phyloP scores from a whole-genome alignment of 768 basidiomycete genomes.

The Trametes meyenii region DNA sequence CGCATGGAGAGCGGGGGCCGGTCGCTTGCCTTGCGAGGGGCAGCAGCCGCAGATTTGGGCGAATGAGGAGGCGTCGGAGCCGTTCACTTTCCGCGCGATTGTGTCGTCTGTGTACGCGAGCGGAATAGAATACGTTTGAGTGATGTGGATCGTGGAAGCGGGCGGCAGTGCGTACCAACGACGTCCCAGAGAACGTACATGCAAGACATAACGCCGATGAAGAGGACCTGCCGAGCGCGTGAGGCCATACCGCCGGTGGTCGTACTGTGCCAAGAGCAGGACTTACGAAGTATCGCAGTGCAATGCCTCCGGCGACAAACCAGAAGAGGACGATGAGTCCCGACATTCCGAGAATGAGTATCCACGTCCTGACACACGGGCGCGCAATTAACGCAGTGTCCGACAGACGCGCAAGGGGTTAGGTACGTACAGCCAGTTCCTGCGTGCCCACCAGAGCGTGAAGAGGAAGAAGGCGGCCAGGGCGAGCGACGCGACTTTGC shows the following conservation, averaged over 20 bases:
- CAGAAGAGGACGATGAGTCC: constrained; percentile 82
- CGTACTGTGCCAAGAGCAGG: neutral
- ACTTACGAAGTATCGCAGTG: constrained; percentile 75
- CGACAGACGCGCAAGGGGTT: neutral
- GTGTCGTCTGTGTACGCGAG: constrained; percentile 67
- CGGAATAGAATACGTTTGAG: neutral
- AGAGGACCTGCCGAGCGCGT: constrained; percentile 55
- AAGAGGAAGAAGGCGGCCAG: constrained; percentile 86
- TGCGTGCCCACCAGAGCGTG: constrained; percentile 87
- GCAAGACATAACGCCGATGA: constrained; percentile 87
- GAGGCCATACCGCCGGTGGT: neutral
- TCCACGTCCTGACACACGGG: constrained; percentile 61
- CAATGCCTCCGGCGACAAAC: constrained; percentile 76
- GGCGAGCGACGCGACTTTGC: constrained; percentile 79
- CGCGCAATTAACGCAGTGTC: neutral
- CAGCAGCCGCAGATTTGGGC: constrained; percentile 85
- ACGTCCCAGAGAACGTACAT: constrained; percentile 91
- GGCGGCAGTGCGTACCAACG: constrained; percentile 48
- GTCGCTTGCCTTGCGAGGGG: constrained; percentile 67
- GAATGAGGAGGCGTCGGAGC: constrained; percentile 86
- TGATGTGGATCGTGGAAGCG: neutral
- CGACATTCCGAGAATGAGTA: constrained; percentile 75
- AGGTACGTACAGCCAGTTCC: constrained; percentile 66
- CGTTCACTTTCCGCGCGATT: constrained; percentile 79
- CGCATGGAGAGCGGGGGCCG: neutral